A percentile compares a stretch with the other conserved stretches of the same genome.
Conservation (phyloP, 2,329 filamentous ascomycete species). For the Colletotrichum navitas region DNA sequence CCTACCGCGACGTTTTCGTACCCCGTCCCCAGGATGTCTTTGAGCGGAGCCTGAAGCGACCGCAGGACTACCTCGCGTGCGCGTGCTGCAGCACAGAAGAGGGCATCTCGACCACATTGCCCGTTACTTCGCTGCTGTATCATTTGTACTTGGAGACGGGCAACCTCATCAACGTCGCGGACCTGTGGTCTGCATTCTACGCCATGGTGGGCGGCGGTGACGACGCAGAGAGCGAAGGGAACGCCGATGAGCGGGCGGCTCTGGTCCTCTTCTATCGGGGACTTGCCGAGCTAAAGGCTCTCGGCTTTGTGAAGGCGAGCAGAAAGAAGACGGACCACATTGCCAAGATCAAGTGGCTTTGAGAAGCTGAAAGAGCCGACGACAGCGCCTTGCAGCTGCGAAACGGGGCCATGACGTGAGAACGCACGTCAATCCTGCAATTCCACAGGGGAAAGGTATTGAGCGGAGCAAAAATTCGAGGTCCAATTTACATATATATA, state of each 20-base stretch:
- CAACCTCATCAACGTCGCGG: slow-evolving; percentile 80
- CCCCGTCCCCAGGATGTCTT: slow-evolving; percentile 78
- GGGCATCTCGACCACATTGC: slow-evolving; percentile 71
- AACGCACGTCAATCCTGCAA: slow-evolving; percentile 13
- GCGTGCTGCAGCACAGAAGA: slow-evolving; percentile 71
- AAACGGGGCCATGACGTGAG: slow-evolving; percentile 25
- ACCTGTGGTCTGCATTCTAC: slow-evolving; percentile 83
- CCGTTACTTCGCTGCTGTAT: slow-evolving; percentile 80
- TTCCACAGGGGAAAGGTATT: too few species aligned
- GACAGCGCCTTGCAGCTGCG: slow-evolving; percentile 22
- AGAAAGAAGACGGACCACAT: slow-evolving; percentile 94
- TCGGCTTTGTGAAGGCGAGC: slow-evolving; percentile 90
- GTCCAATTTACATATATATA: background rate
- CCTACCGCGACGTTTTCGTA: slow-evolving; percentile 80
- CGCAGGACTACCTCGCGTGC: slow-evolving; percentile 83
- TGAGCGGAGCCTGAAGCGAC: slow-evolving; percentile 77
- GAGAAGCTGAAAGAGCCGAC: slow-evolving; percentile 43
- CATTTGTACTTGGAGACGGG: slow-evolving; percentile 84
- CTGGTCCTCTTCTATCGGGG: slow-evolving; percentile 87
- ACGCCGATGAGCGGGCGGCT: slow-evolving; percentile 67
- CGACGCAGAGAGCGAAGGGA: slow-evolving; percentile 50
- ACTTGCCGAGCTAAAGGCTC: slow-evolving; percentile 84
- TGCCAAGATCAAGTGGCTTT: slow-evolving; percentile 87
- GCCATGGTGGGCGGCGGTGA: slow-evolving; percentile 66
- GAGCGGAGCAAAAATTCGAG: background rate